A percentile compares a stretch with the other conserved stretches of the same genome.
Evolutionary conservation across 2,329 filamentous ascomycete genomes (phyloP).

Genomic region (Hymenoscyphus fraxineus): DNA sequence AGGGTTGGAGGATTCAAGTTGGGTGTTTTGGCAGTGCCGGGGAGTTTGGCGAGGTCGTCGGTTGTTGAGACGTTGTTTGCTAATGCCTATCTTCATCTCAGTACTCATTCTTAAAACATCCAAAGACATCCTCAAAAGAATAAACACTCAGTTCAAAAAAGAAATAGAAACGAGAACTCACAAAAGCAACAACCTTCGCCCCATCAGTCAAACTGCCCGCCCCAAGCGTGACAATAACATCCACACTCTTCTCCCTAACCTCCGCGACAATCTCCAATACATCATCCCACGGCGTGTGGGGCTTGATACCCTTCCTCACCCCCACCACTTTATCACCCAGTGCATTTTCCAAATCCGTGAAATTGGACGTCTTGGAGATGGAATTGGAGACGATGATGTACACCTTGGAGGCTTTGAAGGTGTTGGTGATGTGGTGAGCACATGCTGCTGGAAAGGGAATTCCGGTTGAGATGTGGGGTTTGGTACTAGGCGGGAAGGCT

Average conservation of each 20-base stretch:
- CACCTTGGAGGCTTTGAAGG: slow-evolving; percentile 27
- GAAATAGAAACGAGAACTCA: slow-evolving; percentile 12
- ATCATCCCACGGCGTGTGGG: slow-evolving; percentile 35
- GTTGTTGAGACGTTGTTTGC: slow-evolving; percentile 24
- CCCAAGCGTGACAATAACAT: slow-evolving; percentile 35
- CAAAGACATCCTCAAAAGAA: background rate
- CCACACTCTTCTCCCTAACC: slow-evolving; percentile 24
- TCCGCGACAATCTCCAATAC: slow-evolving; percentile 32
- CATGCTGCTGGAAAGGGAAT: slow-evolving; percentile 31
- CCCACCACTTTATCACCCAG: slow-evolving; percentile 31
- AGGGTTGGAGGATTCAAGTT: slow-evolving; percentile 25
- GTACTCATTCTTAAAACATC: too few relatives aligned
- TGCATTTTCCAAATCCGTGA: slow-evolving; percentile 25
- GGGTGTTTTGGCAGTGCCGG: slow-evolving; percentile 10
- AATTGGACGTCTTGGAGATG: slow-evolving; percentile 33
- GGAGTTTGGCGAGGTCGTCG: slow-evolving; percentile 19
- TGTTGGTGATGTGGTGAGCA: slow-evolving; percentile 29
- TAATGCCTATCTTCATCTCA: slow-evolving; percentile 18
- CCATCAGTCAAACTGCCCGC: slow-evolving; percentile 35
- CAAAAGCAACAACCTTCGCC: slow-evolving; percentile 32
- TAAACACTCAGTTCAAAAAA: too few relatives aligned
- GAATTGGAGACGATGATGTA: slow-evolving; percentile 35
- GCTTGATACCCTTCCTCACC: slow-evolving; percentile 32
- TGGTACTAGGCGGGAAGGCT: slow-evolving; percentile 11
- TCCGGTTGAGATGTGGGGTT: slow-evolving; percentile 23